Evolutionary conservation across 495 filamentous ascomycete species (phyloP).

Genomic region (Apodospora peruviana): DNA sequence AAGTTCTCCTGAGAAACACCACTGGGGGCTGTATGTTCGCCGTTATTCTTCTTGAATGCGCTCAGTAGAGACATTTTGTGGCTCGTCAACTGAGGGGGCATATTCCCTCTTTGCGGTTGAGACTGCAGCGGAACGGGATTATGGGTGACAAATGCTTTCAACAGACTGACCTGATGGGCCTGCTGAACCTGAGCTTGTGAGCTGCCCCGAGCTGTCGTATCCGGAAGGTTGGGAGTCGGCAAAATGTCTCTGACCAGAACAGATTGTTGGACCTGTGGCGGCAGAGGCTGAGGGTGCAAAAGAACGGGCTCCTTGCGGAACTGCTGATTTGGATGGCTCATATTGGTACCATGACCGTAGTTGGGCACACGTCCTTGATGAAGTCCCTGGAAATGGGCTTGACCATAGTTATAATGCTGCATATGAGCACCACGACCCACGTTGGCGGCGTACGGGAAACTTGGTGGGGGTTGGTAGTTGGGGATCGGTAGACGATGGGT

Average conservation of each 20-base stretch:
- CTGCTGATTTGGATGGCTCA: conserved; percentile 13
- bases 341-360: conserved; percentile 23
- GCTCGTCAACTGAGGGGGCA: conserved; percentile 55
- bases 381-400: conserved; percentile 11
- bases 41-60: conserved; percentile 49
- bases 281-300: conserved; percentile 49
- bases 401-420: conserved; percentile 11
- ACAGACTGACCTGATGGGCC: conserved; percentile 24
- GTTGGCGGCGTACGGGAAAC: conserved; percentile 35
- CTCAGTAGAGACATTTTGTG: conserved; percentile 61
- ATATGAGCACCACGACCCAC: conserved; percentile 9
- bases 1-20: conserved; percentile 8
- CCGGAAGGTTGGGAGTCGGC: conserved; percentile 20
- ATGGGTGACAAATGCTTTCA: conserved; percentile 3
- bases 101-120: conserved; percentile 45
- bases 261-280: conserved; percentile 43
- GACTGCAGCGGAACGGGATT: conserved; percentile 38
- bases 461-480: conserved; percentile 36
- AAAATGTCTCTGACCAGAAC: conserved; percentile 29
- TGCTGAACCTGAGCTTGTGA: conserved; percentile 30
- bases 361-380: conserved; percentile 8
- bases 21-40: conserved; percentile 10
- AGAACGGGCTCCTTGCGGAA: conserved; percentile 37
- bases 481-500: conserved; percentile 27
- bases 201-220: conserved; percentile 29